Evolutionary conservation across 176 grass and related monocot genomes (phyloP), one percentile per base, ranked within the genome.

Genomic region (Triticum dicoccoides): DNA sequence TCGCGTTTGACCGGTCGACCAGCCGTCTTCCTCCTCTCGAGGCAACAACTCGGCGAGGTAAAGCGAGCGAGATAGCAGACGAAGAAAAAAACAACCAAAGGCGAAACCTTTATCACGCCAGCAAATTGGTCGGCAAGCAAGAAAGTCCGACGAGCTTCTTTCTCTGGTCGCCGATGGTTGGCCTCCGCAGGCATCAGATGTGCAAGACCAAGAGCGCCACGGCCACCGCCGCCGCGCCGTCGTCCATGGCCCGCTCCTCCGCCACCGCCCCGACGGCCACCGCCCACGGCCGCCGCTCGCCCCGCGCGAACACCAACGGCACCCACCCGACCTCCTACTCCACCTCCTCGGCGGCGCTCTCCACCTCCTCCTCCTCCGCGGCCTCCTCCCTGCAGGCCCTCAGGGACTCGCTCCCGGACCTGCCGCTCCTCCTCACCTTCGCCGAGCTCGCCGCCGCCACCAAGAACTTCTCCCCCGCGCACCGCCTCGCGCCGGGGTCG

Each of bases 131-230:
- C 6, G 56, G 56, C 56, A 20, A 18, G 15, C 0, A 67, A 67
- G 65, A 30, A 67, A 64, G 61, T 25, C 61, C 61, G 61, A 64
- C 61, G 61, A 64, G n/a, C 61, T 69, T 18, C 33, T 6, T 3
- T 25, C 42, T 45, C 11, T 4, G 11, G 70, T 73, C 70, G 5
- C 70, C 70, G 13, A 45, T 73, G 59, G 59, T 65, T 33, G 27
- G 75, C 75, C 7, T 62, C 25, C 78, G 25, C 24, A 32, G 69
- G 15, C 49, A 21, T 64, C 73, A 73, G 79, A 95, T 98, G 95
- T 98, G 95, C 91, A 95, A 90, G 78, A 85, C 77, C 83, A 92
- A 83, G 89, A 88, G 86, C 41, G 86, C 93, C 77, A 27, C 20
- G 83, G 85, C 87, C 87, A 87, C 91, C 37, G 9, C 85, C 78